These are phyloP conservation scores for Ogataea paradorogensis DNA, from an alignment of 805 yeast genomes.

Conservation along the genomic window DNA sequence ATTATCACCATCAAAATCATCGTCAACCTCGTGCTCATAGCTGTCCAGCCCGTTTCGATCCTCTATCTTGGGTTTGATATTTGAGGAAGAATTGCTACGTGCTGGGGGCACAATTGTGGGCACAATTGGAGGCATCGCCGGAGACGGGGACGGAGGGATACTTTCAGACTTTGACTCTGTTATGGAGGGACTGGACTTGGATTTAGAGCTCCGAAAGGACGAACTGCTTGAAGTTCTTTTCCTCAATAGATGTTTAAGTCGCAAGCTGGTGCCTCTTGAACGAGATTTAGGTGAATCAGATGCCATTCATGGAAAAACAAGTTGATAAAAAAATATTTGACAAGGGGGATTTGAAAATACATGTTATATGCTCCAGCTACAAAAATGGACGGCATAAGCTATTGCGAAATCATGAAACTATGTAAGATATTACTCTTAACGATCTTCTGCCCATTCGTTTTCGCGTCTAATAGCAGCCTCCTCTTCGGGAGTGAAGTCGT, in stretches of 20 bases:
- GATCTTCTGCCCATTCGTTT: slow-evolving; percentile 89
- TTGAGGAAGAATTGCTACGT: not conserved
- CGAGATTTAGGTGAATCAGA: slow-evolving; percentile 8
- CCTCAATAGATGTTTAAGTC: slow-evolving; percentile 11
- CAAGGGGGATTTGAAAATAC: not conserved
- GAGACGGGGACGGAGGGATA: slow-evolving; percentile 3
- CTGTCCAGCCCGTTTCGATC: not conserved
- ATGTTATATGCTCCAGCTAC: not conserved
- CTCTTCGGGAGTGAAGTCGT: slow-evolving; percentile 83
- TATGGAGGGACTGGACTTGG: slow-evolving; percentile 2
- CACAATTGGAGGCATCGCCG: slow-evolving; percentile 10
- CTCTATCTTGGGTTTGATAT: not conserved
- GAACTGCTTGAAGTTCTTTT: slow-evolving; percentile 13
- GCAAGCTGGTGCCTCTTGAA: slow-evolving; percentile 12
- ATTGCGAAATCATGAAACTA: not conserved
- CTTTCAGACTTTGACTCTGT: slow-evolving; percentile 2
- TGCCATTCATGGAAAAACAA: slow-evolving; percentile 6
- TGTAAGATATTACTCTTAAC: slow-evolving; percentile 34
- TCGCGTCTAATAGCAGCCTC: slow-evolving; percentile 86
- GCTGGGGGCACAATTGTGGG: slow-evolving; percentile 5
- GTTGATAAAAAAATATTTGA: slow-evolving; percentile 1
- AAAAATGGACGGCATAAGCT: not conserved
- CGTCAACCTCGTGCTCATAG: slow-evolving; percentile 1
- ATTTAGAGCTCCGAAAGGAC: slow-evolving; percentile 8
- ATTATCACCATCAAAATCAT: slow-evolving; percentile 5